phyloP scores from a whole-genome alignment of 129 eudicot species.

The Gnaphalium uliginosum region DNA sequence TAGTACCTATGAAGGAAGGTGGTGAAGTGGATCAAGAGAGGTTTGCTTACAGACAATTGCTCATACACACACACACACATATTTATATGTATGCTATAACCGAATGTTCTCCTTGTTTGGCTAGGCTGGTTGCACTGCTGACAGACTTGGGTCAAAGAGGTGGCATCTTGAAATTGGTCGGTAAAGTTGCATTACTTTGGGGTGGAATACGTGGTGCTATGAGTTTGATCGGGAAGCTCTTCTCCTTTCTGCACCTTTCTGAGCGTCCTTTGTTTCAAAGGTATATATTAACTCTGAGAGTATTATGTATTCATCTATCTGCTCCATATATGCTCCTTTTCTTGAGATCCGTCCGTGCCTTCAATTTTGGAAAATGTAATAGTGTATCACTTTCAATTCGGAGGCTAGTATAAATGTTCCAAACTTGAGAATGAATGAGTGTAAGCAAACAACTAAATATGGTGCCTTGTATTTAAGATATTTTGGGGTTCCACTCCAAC shows the following conservation, averaged over 20 bases:
- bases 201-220: conserved; percentile 97
- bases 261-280: conserved; percentile 82
- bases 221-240: conserved; percentile 85
- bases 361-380: neutral
- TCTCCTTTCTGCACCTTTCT: conserved; percentile 69
- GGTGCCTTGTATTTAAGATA: neutral
- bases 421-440: conserved; percentile 10
- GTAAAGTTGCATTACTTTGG: conserved; percentile 90
- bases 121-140: conserved; percentile 81
- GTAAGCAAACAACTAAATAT: conserved; percentile 10
- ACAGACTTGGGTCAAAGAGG: conserved; percentile 92
- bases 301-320: neutral
- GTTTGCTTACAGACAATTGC: conserved; percentile 34
- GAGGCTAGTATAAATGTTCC: conserved; percentile 1
- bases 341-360: neutral
- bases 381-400: conserved; percentile 13
- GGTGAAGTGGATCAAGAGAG: conserved; percentile 93
- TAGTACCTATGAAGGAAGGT: conserved; percentile 79
- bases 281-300: conserved; percentile 33
- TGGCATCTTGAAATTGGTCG: conserved; percentile 73
- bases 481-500: neutral
- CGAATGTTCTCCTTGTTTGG: conserved; percentile 30
- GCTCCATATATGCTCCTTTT: neutral
- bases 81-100: neutral
- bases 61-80: neutral